Evolutionary conservation across 2,329 filamentous ascomycete species (phyloP), one percentile per base, ranked within the genome.

Genomic region (Gremmenia infestans): DNA sequence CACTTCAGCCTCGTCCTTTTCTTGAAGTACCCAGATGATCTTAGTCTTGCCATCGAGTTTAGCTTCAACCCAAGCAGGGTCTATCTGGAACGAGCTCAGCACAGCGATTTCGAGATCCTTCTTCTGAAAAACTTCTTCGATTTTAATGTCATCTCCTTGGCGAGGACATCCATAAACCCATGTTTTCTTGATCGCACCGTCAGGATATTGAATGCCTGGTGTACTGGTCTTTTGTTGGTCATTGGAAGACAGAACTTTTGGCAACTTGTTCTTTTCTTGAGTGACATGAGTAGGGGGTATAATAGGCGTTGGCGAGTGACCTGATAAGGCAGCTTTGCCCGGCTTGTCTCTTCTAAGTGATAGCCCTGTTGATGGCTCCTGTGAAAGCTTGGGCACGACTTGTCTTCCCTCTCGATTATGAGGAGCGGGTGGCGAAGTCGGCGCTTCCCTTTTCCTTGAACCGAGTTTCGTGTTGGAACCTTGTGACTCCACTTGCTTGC

Each of bases 31-130:
- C 54, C 89, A 76, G 22, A 84, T 63, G n/a, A 90, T 73, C 61
- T 82, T 85, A 0, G 86, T 89, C 53, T 70, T 78, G 11, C 61
- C 64, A 58, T 90, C 77, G 28, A 96, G 70, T 68, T 94, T 95
- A 12, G 54, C 52, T 15, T 42, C 49, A 7, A 70, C 53, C 67
- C 67, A 70, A 28, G 87, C 80, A 14, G 87, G 81, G 60, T 97
- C 87, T 85, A 89, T 94, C 68, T 93, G 84, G 64, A 88, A 97
- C 0, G 93, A 89, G 63, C 91, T 96, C 5, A 97, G 74, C 0
- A 97, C 81, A 1, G 90, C 92, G 40, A 91, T 81, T 50, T 88
- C 76, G 8, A 97, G 76, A 12, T 85, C 79, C 1, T 82, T 73
- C 58, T 83, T 86, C 69, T 96, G 88, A 1, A 97, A 72, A 0